Evolutionary conservation across 1,284 basidiomycete genomes (phyloP), one percentile per base, ranked within the genome.

Genomic region (Papiliotrema laurentii): DNA sequence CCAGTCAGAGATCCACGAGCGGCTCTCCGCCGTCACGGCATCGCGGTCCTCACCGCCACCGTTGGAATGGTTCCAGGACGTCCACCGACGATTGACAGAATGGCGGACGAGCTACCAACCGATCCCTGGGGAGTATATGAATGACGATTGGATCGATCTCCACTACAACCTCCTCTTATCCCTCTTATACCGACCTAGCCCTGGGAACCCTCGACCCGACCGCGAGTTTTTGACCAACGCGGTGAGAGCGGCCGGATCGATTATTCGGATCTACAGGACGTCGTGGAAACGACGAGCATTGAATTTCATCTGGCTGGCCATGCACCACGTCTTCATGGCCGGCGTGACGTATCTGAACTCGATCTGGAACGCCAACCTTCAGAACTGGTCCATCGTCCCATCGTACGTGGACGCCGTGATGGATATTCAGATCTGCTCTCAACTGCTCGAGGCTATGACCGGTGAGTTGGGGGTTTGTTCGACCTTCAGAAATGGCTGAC

Each of bases 301-400:
- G 18, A 19, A 39, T 22, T 39, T 39, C 37, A 25, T 39, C n/a
- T 39, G 37, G 37, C 22, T 39, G 9, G 37, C 18, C 37, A 25
- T 39, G 24, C 37, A 39, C 22, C 37, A 39, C 14, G 37, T 39
- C 4, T 39, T 39, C 22, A 39, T 39, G 37, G 37, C 37, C 22
- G 37, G 37, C n/a, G 37, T 39, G 6, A 39, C 37, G 19, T 39
- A 39, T 16, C 37, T 39, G 18, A 39, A 39, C 37, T 39, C 37
- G 9, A 21, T 39, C 19, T 39, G 37, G 31, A 38, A 21, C 25
- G 40, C 19, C 47, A 49, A 37, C 28, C 26, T 30, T 28, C 28
- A 43, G 18, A 21, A n/a, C 10, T 31, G 41, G 25, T 19, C 13
- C 14, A 43, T 43, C 41, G n/a, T 31, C n/a, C 28, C 16, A 16